Conservation (phyloP, 1,284 basidiomycete species). For the Cutaneotrichosporon spelunceum region DNA sequence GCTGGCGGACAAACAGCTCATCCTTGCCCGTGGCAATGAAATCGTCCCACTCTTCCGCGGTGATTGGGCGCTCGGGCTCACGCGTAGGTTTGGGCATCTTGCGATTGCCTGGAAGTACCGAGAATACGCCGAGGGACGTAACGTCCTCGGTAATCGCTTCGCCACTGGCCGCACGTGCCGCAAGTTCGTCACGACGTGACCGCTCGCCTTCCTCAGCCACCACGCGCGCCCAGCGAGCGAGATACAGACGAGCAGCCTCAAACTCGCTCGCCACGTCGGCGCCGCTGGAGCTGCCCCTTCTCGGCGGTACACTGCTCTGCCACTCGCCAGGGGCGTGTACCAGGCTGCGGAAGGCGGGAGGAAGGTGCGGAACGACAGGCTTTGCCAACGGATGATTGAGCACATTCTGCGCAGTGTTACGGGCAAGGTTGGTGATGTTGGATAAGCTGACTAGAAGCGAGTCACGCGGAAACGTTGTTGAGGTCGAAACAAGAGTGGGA, state of each 20-base stretch:
- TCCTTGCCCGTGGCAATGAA: constrained; percentile 43
- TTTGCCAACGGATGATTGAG: constrained; percentile 89
- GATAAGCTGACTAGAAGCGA: constrained; percentile 71
- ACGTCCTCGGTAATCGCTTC: constrained; percentile 55
- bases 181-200: constrained; percentile 68
- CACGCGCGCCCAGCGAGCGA: constrained; percentile 88
- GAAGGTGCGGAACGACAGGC: constrained; percentile 88
- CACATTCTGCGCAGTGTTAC: constrained; percentile 84
- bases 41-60: constrained; percentile 38
- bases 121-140: constrained; percentile 80
- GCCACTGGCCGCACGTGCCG: constrained; percentile 31
- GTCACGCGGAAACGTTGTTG: constrained; percentile 37
- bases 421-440: constrained; percentile 80
- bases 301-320: constrained; percentile 55
- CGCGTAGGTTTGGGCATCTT: constrained; percentile 45
- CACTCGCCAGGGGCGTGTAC: constrained; percentile 71
- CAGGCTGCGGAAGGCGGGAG: constrained; percentile 80
- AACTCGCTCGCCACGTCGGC: constrained; percentile 63
- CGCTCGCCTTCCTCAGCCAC: constrained; percentile 95
- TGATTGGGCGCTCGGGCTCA: constrained; percentile 47
- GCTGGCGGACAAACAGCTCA: constrained; percentile 42
- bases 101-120: constrained; percentile 59
- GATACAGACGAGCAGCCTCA: constrained; percentile 90
- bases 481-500: constrained; percentile 30
- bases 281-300: constrained; percentile 60